These are phyloP conservation scores for Aquilaria agallochum DNA, from an alignment of 441 rosid species.

Conservation along the genomic window DNA sequence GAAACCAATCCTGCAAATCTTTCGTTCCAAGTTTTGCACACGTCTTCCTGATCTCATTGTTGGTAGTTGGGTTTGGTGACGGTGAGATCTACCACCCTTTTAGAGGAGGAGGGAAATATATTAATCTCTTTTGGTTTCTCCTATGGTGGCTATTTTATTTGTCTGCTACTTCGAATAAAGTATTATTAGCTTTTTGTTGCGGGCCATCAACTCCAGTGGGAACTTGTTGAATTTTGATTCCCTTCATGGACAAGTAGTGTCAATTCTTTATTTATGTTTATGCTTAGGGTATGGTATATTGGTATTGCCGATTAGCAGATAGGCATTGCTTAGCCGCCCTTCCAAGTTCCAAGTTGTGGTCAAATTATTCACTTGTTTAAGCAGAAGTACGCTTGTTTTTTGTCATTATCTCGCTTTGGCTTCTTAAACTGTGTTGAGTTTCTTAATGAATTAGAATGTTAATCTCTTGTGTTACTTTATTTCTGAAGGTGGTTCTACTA, in stretches of 20 bases:
- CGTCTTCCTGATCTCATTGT: too few species aligned
- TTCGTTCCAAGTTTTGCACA: too few species aligned
- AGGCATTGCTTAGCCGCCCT: constrained; percentile 9
- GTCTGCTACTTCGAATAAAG: constrained; percentile 6
- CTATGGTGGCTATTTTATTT: constrained; percentile 8
- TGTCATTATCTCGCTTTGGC: constrained; percentile 11
- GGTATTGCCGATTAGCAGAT: constrained; percentile 3
- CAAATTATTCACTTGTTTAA: constrained; percentile 17
- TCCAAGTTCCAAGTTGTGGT: constrained; percentile 7
- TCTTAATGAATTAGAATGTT: constrained; percentile 10
- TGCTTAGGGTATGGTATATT: constrained; percentile 5
- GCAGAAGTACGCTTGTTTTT: constrained; percentile 9
- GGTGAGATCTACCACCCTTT: constrained; percentile 19
- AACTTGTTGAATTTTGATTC: background rate
- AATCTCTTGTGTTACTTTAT: constrained; percentile 6
- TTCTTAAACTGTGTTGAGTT: constrained; percentile 2
- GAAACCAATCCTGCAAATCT: too few species aligned
- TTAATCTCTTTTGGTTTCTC: constrained; percentile 9
- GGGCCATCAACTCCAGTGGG: background rate
- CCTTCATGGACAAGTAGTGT: background rate
- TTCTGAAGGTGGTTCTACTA: constrained; percentile 22
- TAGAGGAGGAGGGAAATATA: constrained; percentile 1
- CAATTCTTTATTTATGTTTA: background rate
- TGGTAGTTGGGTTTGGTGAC: constrained; percentile 19
- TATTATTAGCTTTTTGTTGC: background rate